A percentile compares a stretch with the other conserved stretches of the same genome.
phyloP scores from a whole-genome alignment of 306 rosid genomes.

The Corylus heterophylla region DNA sequence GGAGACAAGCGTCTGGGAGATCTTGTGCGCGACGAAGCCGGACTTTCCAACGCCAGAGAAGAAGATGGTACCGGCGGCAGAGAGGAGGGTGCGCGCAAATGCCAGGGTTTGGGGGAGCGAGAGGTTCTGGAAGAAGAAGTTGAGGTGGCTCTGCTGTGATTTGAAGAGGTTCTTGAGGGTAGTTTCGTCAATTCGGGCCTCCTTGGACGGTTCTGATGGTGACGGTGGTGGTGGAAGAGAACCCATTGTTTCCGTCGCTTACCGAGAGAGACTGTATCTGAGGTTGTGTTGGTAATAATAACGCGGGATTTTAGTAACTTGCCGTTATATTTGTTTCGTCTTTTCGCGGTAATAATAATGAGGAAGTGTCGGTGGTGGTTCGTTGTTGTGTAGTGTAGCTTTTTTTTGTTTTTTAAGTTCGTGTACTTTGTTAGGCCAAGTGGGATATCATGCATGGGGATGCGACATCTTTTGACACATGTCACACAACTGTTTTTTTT shows the following conservation, averaged over 20 bases:
- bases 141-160: constrained; percentile 87
- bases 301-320: background rate
- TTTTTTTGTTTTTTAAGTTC: no score
- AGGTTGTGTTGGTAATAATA: background rate
- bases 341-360: no score
- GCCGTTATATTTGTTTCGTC: no score
- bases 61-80: constrained; percentile 72
- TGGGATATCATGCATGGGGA: no score
- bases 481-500: no score
- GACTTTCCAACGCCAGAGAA: constrained; percentile 96
- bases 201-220: background rate
- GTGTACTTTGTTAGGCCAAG: no score
- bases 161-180: constrained; percentile 69
- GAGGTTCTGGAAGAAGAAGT: constrained; percentile 84
- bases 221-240: constrained; percentile 36
- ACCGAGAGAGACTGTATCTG: background rate
- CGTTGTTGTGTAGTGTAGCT: background rate
- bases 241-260: constrained; percentile 31
- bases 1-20: constrained; percentile 95
- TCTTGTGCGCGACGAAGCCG: constrained; percentile 94
- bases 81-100: constrained; percentile 74
- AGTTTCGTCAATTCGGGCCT: constrained; percentile 45
- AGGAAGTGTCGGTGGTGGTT: background rate
- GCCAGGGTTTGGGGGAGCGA: constrained; percentile 80
- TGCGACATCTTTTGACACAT: no score